Base-by-base conservation (phyloP, 1,139 yeast species). In the Blastobotrys ciferrii region DNA sequence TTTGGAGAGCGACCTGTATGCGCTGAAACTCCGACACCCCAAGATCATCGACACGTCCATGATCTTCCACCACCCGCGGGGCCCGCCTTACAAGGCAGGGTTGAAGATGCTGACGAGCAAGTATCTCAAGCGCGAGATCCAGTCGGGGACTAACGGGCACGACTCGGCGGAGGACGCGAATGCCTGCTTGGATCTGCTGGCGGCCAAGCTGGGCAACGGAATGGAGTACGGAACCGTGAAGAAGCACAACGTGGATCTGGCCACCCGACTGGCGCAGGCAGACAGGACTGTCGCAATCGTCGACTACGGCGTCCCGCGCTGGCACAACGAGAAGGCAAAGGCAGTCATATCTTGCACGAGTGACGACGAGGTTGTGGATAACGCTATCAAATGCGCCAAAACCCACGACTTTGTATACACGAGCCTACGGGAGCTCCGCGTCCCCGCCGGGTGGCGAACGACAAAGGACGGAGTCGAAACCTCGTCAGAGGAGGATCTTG, bases 141-240 rank as follows among this genome's bases (percentile, higher is more conserved):
- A 92, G 65, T 79, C 75, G 49, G 69, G 68, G 18, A 73, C 74
- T 0, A 59, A 65, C 0, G 96, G 96, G 2, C 98, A 92, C 66
- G 87, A 92, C 42, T 84, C 97, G 0, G 75, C 84, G 1, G 96
- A 88, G 63, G 98, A 92, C 63, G 87, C 96, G 5, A 65, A 65
- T 33, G 83, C 96, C 0, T 87, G 96, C 61, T 70, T 91, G 59
- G 91, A 87, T 52, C 72, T 92, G 45, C 79, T 87, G 0, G 81
- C 86, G 57, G 58, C 81, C 54, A 89, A 91, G 60, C 69, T 89
- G 12, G 64, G 72, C 2, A 78, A 82, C 50, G 97, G 97, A 0
- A 64, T 68, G 4, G 68, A 75, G 3, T 85, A 77, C 65, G 98
- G 98, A 0, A 66, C 70, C 28, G 53, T 45, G 41, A 43, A 49